These are phyloP conservation scores for Aspergillus calidoustus DNA, from an alignment of 2,329 filamentous ascomycete genomes.

Conservation along the genomic window DNA sequence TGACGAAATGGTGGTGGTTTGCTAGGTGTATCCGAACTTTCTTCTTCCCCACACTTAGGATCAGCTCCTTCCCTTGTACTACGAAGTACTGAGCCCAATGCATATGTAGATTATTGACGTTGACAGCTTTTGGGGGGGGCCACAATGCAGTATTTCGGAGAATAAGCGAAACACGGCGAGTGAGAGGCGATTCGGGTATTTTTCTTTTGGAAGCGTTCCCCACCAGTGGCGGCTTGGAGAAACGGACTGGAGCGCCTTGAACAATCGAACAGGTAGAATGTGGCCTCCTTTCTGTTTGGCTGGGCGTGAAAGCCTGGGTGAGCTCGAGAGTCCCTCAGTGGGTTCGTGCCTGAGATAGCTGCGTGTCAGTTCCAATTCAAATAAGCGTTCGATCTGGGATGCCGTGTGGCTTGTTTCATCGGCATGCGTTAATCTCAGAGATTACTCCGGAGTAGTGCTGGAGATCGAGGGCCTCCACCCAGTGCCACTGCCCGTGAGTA, in stretches of 20 bases:
- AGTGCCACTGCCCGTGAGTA: slow-evolving; percentile 10
- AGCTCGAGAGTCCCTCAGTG: slow-evolving; percentile 11
- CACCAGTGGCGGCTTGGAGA: background rate
- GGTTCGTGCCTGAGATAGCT: slow-evolving; percentile 25
- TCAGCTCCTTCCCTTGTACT: background rate
- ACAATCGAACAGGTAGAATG: background rate
- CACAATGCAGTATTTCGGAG: slow-evolving; percentile 21
- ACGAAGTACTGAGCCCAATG: slow-evolving; percentile 7
- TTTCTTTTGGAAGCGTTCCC: slow-evolving; percentile 7
- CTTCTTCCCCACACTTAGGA: slow-evolving; percentile 10
- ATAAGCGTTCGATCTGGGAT: slow-evolving; percentile 16
- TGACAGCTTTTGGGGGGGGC: slow-evolving; percentile 19
- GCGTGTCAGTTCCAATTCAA: slow-evolving; percentile 17
- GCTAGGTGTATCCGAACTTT: background rate
- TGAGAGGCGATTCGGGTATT: slow-evolving; percentile 17
- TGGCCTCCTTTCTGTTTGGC: background rate
- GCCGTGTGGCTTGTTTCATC: slow-evolving; percentile 21
- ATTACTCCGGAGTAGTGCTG: slow-evolving; percentile 3
- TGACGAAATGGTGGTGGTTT: background rate
- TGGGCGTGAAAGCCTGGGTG: background rate
- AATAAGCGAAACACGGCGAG: slow-evolving; percentile 23
- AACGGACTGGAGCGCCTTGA: background rate
- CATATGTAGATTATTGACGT: slow-evolving; percentile 13
- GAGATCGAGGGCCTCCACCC: slow-evolving; percentile 14
- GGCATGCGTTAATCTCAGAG: slow-evolving; percentile 1